phyloP scores from a whole-genome alignment of 1,139 yeast genomes.

The Suhomyces wounanorum region DNA sequence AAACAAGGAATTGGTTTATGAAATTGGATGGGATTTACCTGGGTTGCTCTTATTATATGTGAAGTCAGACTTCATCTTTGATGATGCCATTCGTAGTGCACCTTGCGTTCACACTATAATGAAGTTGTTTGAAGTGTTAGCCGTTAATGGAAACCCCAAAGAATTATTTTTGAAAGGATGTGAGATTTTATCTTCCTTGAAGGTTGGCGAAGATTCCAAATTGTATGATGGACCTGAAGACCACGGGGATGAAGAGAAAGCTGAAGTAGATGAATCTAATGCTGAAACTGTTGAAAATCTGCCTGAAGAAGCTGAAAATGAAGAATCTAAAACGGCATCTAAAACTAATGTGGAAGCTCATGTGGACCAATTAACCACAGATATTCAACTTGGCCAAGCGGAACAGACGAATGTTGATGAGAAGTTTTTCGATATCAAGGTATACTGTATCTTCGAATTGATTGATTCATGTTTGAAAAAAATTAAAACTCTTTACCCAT shows the following conservation, averaged over 20 bases:
- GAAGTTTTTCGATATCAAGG: slow-evolving; percentile 51
- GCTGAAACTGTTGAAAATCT: background rate
- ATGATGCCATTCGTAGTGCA: slow-evolving; percentile 27
- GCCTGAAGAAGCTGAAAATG: background rate
- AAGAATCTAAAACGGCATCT: background rate
- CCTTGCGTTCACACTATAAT: slow-evolving; percentile 43
- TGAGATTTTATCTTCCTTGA: slow-evolving; percentile 51
- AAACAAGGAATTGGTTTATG: slow-evolving; percentile 54
- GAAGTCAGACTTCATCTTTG: slow-evolving; percentile 24
- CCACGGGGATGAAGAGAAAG: background rate
- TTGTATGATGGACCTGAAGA: slow-evolving; percentile 1
- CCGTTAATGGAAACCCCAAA: slow-evolving; percentile 72
- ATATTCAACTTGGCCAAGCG: background rate
- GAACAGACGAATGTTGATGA: slow-evolving; percentile 2
- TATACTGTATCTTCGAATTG: slow-evolving; percentile 66
- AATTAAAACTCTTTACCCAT: slow-evolving; percentile 67
- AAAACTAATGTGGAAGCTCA: background rate
- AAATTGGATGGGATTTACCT: slow-evolving; percentile 91
- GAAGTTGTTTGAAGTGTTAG: slow-evolving; percentile 58
- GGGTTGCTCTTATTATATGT: slow-evolving; percentile 53
- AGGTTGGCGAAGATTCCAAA: slow-evolving; percentile 9
- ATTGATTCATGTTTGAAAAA: slow-evolving; percentile 52
- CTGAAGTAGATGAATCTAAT: background rate
- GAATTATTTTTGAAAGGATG: slow-evolving; percentile 71
- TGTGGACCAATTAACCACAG: background rate